phyloP scores from a whole-genome alignment of 148 eudicot species.

The Polygonum maritimum region DNA sequence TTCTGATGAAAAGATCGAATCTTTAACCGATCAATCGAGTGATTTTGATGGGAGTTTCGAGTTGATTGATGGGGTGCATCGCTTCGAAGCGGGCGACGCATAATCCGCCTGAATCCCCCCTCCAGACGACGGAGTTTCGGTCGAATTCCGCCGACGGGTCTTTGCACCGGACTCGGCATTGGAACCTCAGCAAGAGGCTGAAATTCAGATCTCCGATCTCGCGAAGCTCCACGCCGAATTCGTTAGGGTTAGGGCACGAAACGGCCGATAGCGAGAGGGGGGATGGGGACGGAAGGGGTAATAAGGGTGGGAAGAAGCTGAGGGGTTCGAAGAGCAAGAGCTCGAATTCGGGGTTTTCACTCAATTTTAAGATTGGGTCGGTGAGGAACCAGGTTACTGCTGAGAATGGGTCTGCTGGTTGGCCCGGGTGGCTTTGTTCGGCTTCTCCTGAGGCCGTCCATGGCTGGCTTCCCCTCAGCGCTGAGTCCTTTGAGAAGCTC shows the following conservation, averaged over 20 bases:
- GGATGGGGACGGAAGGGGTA: conserved; percentile 4
- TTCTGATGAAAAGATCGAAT: neutral
- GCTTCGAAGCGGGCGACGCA: conserved; percentile 56
- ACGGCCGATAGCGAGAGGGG: conserved; percentile 9
- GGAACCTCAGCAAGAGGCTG: neutral
- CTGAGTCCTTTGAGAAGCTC: conserved; percentile 53
- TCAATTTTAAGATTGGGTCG: conserved; percentile 47
- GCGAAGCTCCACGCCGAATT: neutral
- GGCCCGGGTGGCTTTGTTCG: conserved; percentile 66
- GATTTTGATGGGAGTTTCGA: conserved; percentile 32
- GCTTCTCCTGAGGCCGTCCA: conserved; percentile 64
- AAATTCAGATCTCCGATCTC: neutral
- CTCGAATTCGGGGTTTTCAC: conserved; percentile 20
- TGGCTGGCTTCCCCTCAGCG: conserved; percentile 62
- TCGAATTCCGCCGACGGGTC: conserved; percentile 5
- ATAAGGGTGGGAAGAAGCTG: conserved; percentile 13
- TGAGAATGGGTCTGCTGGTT: conserved; percentile 55
- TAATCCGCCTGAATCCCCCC: conserved; percentile 25
- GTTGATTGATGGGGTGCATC: conserved; percentile 67
- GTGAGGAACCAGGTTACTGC: conserved; percentile 33
- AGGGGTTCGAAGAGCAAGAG: conserved; percentile 25
- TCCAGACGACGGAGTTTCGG: neutral
- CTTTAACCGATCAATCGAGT: neutral
- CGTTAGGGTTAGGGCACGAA: neutral
- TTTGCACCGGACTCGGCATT: neutral